Base-by-base conservation (phyloP, 2,329 filamentous ascomycete genomes). In the Rugonectria rugulosa region DNA sequence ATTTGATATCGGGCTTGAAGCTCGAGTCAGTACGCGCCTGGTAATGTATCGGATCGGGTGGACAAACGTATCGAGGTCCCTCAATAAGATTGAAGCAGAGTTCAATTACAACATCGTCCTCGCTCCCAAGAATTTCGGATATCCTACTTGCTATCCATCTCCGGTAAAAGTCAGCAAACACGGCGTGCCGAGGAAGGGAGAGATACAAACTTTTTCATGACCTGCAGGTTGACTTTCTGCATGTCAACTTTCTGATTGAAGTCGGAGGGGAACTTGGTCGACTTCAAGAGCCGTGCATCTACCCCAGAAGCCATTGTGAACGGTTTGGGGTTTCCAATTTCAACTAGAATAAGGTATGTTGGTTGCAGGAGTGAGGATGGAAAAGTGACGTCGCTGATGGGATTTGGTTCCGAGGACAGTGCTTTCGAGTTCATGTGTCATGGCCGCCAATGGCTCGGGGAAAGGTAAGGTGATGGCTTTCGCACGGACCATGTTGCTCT, bases 161-260 rank as follows among this genome's bases (percentile, higher is more conserved):
- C 43, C 56, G 47, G 26, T n/a, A 40, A 38, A 52, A 45, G 59
- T 65, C 43, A 69, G 62, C 55, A 50, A 32, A 31, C 23, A 40
- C 10, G 12, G 27, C 17, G n/a, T n/a, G n/a, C 17, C 6, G 29
- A 32, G 31, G 36, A 21, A 19, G 31, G 32, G 15, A 36, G 29
- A 12, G 40, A 42, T 57, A 77, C 88, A 70, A 72, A 96, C 91
- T 95, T 96, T 83, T 97, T 97, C 87, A 99, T 96, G 52, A 99
- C 91, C 74, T 96, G 92, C 45, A 97, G 81, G 72, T 99, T 97
- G 75, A 99, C 92, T 79, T 98, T 98, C 66, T 88, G 86, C 86
- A 96, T 97, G 79, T 99, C 93, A 62, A 99, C 95, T 79, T 97
- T 97, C 72, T 91, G 88, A 71, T 85, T 94, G 78, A 98, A 99